A percentile compares a stretch with the other conserved stretches of the same genome.
Evolutionary conservation across 306 rosid genomes (phyloP).

Genomic region (Hippophae rhamnoides): DNA sequence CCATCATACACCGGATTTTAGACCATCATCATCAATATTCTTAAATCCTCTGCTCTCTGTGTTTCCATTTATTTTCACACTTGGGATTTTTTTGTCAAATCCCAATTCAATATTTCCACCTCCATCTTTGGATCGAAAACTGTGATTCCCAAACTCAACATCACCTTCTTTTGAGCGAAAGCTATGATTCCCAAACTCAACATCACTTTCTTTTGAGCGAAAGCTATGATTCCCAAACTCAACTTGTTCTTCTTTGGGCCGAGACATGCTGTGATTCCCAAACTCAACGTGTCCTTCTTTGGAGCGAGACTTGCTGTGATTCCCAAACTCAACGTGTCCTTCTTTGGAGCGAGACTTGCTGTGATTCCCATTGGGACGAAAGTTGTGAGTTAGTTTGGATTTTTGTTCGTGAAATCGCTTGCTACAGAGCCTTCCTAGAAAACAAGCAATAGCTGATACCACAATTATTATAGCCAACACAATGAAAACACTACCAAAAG

Average conservation of each 20-base stretch:
- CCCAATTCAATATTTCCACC: conserved; percentile 39
- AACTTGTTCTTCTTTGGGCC: neutral
- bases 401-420: conserved; percentile 22
- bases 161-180: too few relatives aligned
- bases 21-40: neutral
- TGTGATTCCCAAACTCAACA: too few relatives aligned
- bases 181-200: too few relatives aligned
- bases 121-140: neutral
- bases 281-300: too few relatives aligned
- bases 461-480: conserved; percentile 66
- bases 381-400: conserved; percentile 25
- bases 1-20: too few relatives aligned
- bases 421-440: conserved; percentile 68
- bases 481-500: conserved; percentile 75
- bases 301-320: neutral
- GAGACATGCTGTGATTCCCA: neutral
- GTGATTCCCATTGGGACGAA: neutral
- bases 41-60: conserved; percentile 27
- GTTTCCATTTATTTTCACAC: conserved; percentile 21
- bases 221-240: neutral
- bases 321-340: neutral
- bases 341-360: neutral
- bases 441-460: conserved; percentile 62
- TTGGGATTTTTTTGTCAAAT: conserved; percentile 38
- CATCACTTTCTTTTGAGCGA: neutral